A percentile compares a stretch with the other conserved stretches of the same genome.
Conservation (phyloP, 2,329 filamentous ascomycete genomes). For the Hymenoscyphus scutula region DNA sequence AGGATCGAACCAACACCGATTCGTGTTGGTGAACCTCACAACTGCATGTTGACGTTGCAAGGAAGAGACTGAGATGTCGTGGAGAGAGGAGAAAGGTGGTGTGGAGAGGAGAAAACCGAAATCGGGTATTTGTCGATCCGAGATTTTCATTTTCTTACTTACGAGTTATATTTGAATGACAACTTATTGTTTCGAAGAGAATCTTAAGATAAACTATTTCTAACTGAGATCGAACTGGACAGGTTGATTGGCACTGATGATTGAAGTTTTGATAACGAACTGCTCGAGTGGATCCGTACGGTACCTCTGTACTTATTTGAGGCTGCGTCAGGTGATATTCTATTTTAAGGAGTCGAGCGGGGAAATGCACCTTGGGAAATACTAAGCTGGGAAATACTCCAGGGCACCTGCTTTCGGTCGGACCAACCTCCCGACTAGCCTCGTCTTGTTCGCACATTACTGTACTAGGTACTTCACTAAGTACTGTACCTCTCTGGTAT, state of each 20-base stretch:
- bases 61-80: neutral
- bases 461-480: no score
- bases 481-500: no score
- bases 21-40: neutral
- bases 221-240: neutral
- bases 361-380: neutral
- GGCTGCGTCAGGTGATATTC: neutral
- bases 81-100: neutral
- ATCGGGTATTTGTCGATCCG: neutral
- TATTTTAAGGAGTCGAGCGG: neutral
- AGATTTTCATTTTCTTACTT: neutral
- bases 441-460: no score
- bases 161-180: neutral
- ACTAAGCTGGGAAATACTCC: neutral
- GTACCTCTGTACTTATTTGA: no score
- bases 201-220: neutral
- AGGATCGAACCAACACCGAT: slow-evolving; percentile 1
- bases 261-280: neutral
- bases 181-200: neutral
- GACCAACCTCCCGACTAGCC: neutral
- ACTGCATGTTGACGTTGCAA: neutral
- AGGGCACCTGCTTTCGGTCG: neutral
- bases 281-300: neutral
- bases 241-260: neutral
- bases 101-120: neutral